Conservation (phyloP, 2,329 filamentous ascomycete genomes). For the Colletotrichum kahawae region DNA sequence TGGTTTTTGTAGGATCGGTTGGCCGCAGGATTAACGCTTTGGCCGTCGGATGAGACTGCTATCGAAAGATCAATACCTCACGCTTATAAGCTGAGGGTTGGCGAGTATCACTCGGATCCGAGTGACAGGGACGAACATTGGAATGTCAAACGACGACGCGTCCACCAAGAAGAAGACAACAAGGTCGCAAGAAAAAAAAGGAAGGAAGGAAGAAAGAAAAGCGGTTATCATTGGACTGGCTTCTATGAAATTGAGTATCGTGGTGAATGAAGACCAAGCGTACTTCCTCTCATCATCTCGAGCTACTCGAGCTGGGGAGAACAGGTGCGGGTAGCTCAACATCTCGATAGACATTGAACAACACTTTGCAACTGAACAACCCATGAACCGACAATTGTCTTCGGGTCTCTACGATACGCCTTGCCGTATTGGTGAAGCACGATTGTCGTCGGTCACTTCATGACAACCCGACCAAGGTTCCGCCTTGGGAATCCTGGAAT, state of each 20-base stretch:
- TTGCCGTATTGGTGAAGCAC: background rate
- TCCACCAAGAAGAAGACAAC: background rate
- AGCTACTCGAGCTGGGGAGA: background rate
- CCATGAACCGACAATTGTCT: background rate
- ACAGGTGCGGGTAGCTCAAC: background rate
- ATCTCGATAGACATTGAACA: background rate
- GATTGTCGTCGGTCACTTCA: too few relatives aligned
- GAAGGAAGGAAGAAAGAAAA: background rate
- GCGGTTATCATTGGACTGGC: background rate
- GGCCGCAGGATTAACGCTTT: background rate
- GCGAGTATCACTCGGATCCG: background rate
- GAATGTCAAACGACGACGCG: background rate
- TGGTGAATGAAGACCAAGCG: background rate
- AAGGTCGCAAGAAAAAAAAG: background rate
- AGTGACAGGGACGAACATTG: background rate
- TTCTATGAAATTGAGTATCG: background rate
- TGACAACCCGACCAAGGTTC: too few relatives aligned
- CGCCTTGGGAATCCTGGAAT: too few relatives aligned
- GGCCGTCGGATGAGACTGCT: background rate
- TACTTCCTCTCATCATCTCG: background rate
- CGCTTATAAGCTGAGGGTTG: background rate
- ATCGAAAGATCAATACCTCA: background rate
- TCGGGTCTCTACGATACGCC: background rate
- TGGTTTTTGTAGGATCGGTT: background rate
- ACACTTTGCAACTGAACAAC: background rate